Conservation (phyloP, 768 basidiomycete species). For the Favolaschia claudopus region DNA sequence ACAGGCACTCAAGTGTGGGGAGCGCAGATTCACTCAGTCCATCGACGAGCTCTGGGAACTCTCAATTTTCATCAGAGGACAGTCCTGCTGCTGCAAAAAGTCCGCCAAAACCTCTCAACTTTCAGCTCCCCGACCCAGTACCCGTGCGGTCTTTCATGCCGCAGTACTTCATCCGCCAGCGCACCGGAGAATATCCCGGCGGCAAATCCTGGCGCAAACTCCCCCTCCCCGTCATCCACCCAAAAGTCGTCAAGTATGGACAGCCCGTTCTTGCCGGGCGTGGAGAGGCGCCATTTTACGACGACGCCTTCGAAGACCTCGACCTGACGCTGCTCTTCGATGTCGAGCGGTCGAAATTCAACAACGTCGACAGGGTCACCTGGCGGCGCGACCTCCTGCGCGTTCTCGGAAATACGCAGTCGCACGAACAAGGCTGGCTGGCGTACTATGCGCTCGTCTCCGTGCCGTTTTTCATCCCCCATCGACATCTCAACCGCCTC, state of each 20-base stretch:
- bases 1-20: neutral
- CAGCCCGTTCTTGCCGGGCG: slow-evolving; percentile 6
- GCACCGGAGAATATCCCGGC: slow-evolving; percentile 27
- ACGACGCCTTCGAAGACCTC: slow-evolving; percentile 27
- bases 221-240: slow-evolving; percentile 19
- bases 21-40: neutral
- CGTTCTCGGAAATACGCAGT: slow-evolving; percentile 42
- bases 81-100: neutral
- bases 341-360: neutral
- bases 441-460: slow-evolving; percentile 48
- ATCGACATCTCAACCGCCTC: slow-evolving; percentile 64
- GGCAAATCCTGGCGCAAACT: slow-evolving; percentile 36
- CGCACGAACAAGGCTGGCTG: slow-evolving; percentile 47
- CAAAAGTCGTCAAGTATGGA: slow-evolving; percentile 12
- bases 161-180: slow-evolving; percentile 3
- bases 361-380: slow-evolving; percentile 18
- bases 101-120: neutral
- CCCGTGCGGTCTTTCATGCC: neutral
- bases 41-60: slow-evolving; percentile 6
- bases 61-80: neutral
- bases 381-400: slow-evolving; percentile 31
- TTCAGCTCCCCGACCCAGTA: neutral
- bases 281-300: slow-evolving; percentile 13
- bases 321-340: slow-evolving; percentile 19
- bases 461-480: slow-evolving; percentile 22